phyloP scores from a whole-genome alignment of 1,139 yeast species.

The Suhomyces terraborum region DNA sequence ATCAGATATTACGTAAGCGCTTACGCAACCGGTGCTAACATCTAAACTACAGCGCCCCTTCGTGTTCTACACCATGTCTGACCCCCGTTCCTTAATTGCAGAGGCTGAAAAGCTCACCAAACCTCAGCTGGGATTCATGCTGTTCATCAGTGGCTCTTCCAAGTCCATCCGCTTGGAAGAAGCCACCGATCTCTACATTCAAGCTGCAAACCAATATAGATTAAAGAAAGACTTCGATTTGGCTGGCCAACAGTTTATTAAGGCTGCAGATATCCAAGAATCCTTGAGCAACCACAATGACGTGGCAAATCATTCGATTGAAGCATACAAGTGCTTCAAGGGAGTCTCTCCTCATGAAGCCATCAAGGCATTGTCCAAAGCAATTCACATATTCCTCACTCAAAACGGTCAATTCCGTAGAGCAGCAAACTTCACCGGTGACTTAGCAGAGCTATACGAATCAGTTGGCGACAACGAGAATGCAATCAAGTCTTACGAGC shows the following conservation, averaged over 20 bases:
- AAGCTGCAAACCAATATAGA: conserved; percentile 88
- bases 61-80: conserved; percentile 28
- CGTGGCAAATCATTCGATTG: conserved; percentile 87
- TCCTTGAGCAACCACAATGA: conserved; percentile 82
- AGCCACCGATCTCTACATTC: conserved; percentile 85
- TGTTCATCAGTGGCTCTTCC: conserved; percentile 72
- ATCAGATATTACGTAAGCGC: neutral
- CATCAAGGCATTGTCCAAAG: conserved; percentile 70
- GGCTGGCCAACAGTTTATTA: conserved; percentile 84
- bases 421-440: conserved; percentile 92
- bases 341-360: conserved; percentile 76
- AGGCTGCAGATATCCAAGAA: conserved; percentile 80
- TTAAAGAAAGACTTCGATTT: conserved; percentile 66
- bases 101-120: conserved; percentile 51
- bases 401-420: conserved; percentile 92
- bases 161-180: conserved; percentile 74
- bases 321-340: conserved; percentile 86
- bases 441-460: conserved; percentile 85
- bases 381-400: conserved; percentile 77
- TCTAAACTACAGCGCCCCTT: neutral
- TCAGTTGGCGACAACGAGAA: conserved; percentile 61
- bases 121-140: conserved; percentile 73
- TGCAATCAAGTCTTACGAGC: conserved; percentile 81
- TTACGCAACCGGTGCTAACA: neutral
- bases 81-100: conserved; percentile 42